Base-by-base conservation (phyloP, 2,329 filamentous ascomycete species). In the Atkinsonella texensis region DNA sequence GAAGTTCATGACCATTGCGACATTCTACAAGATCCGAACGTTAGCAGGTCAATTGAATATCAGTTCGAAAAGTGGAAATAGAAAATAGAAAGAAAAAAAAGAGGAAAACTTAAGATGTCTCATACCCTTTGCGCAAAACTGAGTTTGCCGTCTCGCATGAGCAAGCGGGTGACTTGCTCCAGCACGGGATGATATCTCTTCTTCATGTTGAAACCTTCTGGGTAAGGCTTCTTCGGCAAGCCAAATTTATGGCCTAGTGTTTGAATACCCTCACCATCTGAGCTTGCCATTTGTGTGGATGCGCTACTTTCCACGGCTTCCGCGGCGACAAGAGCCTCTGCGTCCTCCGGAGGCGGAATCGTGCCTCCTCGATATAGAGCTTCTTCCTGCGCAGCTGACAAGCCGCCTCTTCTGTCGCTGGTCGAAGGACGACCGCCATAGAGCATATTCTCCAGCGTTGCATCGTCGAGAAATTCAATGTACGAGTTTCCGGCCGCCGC, bases 141-240 rank as follows among this genome's bases (percentile, higher is more conserved):
- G 65, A 95, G 80, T 74, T 96, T 94, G 60, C 93, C 93, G 68
- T 97, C 80, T 60, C 76, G 75, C 91, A 97, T 98, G 56, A 98
- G 70, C 59, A 95, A 75, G 65, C 89, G 90, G 17, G 89, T 95
- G 60, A 97, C 76, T 72, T 96, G 93, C 57, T 85, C 75, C 46
- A 97, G 74, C 8, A 96, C 76, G 1, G 87, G 81, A 64, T 96
- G 86, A 65, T 97, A 95, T 62, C 93, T 81, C 64, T 87, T 75
- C 68, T 89, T 86, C 60, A 91, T 71, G 68, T 69, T 87, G 76
- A 63, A 74, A 32, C 72, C 62, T 50, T 77, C 75, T 10, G 84
- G 78, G 49, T 89, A 73, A 7, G 85, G 81, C 52, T 83, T 70
- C 38, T 74, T 71, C 1, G 89, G 89, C 56, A 88, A 71, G 4